Percentiles rank a stretch among this genome's conserved stretches.
These are phyloP conservation scores for Phytophthora fragariae DNA, from an alignment of 352 stramenopile genomes.

Conservation along the genomic window DNA sequence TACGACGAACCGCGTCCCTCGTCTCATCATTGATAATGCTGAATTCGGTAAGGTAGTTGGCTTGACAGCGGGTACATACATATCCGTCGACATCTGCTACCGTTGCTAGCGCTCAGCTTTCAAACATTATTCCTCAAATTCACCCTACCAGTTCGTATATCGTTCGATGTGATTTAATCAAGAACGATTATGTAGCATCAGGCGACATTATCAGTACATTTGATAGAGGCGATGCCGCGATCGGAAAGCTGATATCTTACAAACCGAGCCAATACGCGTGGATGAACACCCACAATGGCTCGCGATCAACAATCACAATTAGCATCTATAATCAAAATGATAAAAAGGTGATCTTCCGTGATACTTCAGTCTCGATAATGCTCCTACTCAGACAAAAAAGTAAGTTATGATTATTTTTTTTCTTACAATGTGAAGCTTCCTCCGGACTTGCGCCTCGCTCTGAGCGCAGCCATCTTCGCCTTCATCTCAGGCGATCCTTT, in stretches of 20 bases:
- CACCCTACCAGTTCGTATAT: conserved; percentile 18
- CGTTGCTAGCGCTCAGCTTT: background rate
- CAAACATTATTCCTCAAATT: conserved; percentile 13
- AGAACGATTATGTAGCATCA: conserved; percentile 30
- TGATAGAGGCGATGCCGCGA: no score
- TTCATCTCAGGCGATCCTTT: background rate
- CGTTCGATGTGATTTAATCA: conserved; percentile 28
- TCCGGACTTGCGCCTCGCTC: background rate
- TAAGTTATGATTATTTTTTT: conserved; percentile 10
- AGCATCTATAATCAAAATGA: conserved; percentile 28
- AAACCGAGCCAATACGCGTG: conserved; percentile 1
- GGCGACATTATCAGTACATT: conserved; percentile 15
- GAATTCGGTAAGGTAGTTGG: conserved; percentile 20
- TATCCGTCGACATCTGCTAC: conserved; percentile 19
- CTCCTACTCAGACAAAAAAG: conserved; percentile 20
- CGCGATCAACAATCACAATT: conserved; percentile 11
- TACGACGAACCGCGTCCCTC: conserved; percentile 9
- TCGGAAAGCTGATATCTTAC: no score
- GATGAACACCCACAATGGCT: conserved; percentile 22
- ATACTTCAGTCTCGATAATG: conserved; percentile 8
- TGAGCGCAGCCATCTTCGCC: background rate
- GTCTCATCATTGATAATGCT: conserved; percentile 28
- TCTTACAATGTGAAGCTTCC: conserved; percentile 10
- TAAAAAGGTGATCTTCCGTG: conserved; percentile 8
- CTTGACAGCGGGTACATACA: conserved; percentile 6